Percentiles rank a stretch among this genome's conserved stretches.
Evolutionary conservation across 2,329 filamentous ascomycete species (phyloP).

Genomic region (Pseudohalonectria lignicola): DNA sequence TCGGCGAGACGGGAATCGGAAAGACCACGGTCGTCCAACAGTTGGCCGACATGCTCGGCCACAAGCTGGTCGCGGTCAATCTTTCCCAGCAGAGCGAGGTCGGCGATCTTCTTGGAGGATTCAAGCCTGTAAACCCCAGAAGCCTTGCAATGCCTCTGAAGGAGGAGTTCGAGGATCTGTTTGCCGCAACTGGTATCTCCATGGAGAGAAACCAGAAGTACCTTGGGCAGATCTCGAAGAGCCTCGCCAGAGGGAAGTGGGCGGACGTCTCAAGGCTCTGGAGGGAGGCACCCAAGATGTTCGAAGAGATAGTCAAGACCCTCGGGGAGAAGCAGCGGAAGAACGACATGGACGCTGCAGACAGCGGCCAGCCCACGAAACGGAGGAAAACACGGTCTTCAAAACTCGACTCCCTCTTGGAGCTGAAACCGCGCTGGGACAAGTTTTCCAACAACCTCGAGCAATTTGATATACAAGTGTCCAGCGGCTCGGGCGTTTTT

Average conservation of each 20-base stretch:
- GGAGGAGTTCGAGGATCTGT: constrained; percentile 87
- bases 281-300: constrained; percentile 83
- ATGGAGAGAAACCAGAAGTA: constrained; percentile 81
- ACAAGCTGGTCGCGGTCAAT: constrained; percentile 86
- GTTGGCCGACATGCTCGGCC: constrained; percentile 70
- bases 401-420: constrained; percentile 52
- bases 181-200: constrained; percentile 75
- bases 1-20: constrained; percentile 97
- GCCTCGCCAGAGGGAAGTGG: constrained; percentile 77
- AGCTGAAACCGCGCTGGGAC: constrained; percentile 62
- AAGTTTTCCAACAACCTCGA: constrained; percentile 63
- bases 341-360: constrained; percentile 3
- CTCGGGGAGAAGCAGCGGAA: constrained; percentile 33
- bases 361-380: constrained; percentile 52
- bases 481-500: constrained; percentile 62
- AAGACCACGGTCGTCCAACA: constrained; percentile 97
- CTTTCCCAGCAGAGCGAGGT: constrained; percentile 96
- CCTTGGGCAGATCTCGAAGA: constrained; percentile 68
- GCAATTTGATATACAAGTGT: constrained; percentile 71
- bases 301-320: constrained; percentile 55
- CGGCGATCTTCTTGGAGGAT: constrained; percentile 89
- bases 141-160: constrained; percentile 81
- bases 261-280: constrained; percentile 74
- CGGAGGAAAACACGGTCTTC: constrained; percentile 48
- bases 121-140: constrained; percentile 88